phyloP scores from a whole-genome alignment of 2,329 filamentous ascomycete genomes.

The Epichloe brachyelytri region DNA sequence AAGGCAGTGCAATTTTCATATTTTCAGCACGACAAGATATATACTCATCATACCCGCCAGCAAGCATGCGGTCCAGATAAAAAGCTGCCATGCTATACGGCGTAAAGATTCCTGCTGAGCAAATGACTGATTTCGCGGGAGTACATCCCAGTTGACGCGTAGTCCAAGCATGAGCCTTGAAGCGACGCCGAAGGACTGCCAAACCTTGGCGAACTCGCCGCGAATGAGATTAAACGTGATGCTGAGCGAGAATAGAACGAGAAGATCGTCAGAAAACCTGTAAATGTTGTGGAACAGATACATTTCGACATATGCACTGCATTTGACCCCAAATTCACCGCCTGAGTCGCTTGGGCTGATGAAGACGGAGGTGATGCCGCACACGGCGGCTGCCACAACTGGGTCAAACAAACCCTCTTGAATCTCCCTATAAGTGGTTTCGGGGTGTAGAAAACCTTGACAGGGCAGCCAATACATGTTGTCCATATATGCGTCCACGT shows the following conservation, averaged over 20 bases:
- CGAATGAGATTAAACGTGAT: conserved; percentile 24
- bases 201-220: conserved; percentile 25
- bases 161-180: conserved; percentile 24
- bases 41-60: conserved; percentile 28
- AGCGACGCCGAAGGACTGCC: conserved; percentile 26
- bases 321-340: conserved; percentile 24
- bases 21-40: conserved; percentile 23
- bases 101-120: conserved; percentile 23
- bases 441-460: conserved; percentile 25
- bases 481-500: conserved; percentile 27
- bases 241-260: conserved; percentile 23
- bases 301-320: conserved; percentile 25
- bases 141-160: conserved; percentile 27
- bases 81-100: conserved; percentile 26
- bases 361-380: conserved; percentile 24
- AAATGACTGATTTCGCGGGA: conserved; percentile 17
- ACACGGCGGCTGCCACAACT: conserved; percentile 24
- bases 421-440: conserved; percentile 21
- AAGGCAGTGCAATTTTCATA: conserved; percentile 26
- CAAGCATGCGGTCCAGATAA: conserved; percentile 24
- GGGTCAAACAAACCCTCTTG: conserved; percentile 23
- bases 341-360: conserved; percentile 20
- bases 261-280: conserved; percentile 20
- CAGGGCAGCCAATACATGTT: conserved; percentile 25
- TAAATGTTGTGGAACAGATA: conserved; percentile 28